Percentiles rank a stretch among this genome's conserved stretches.
Conservation (phyloP, 2,329 filamentous ascomycete genomes). For the Penicillium sp. region DNA sequence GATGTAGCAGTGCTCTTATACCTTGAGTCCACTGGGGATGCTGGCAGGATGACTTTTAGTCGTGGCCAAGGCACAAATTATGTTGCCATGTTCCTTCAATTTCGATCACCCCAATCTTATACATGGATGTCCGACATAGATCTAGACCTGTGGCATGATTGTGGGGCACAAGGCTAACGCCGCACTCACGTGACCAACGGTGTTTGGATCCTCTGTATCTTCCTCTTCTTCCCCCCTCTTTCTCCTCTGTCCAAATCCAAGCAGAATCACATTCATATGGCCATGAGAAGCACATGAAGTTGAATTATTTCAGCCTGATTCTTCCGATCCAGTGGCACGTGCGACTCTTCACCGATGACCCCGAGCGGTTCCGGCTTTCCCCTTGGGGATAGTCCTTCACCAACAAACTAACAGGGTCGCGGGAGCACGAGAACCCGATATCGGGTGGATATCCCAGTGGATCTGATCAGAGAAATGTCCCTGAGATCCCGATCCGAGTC, state of each 20-base stretch:
- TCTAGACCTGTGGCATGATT: not conserved
- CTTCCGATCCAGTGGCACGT: constrained; percentile 17
- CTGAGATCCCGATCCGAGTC: constrained; percentile 13
- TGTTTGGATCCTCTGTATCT: not conserved
- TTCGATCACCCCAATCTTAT: not conserved
- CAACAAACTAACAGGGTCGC: constrained; percentile 1
- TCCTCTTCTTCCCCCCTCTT: not conserved
- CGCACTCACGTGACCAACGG: not conserved
- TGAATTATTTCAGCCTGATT: not conserved
- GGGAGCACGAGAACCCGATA: constrained; percentile 9
- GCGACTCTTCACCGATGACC: constrained; percentile 14
- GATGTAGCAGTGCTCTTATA: too few relatives aligned
- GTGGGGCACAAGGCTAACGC: not conserved
- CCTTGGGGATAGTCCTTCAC: constrained; percentile 9
- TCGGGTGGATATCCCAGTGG: constrained; percentile 13
- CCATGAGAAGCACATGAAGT: not conserved
- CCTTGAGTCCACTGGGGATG: too few relatives aligned
- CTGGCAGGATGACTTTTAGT: too few relatives aligned
- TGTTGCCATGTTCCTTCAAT: too few relatives aligned
- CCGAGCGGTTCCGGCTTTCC: constrained; percentile 21
- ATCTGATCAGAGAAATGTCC: constrained; percentile 4
- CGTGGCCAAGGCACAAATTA: too few relatives aligned
- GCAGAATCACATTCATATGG: not conserved
- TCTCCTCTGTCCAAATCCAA: not conserved
- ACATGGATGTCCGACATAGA: not conserved